phyloP scores from a whole-genome alignment of 768 basidiomycete genomes.

The Tulasnella sp. region DNA sequence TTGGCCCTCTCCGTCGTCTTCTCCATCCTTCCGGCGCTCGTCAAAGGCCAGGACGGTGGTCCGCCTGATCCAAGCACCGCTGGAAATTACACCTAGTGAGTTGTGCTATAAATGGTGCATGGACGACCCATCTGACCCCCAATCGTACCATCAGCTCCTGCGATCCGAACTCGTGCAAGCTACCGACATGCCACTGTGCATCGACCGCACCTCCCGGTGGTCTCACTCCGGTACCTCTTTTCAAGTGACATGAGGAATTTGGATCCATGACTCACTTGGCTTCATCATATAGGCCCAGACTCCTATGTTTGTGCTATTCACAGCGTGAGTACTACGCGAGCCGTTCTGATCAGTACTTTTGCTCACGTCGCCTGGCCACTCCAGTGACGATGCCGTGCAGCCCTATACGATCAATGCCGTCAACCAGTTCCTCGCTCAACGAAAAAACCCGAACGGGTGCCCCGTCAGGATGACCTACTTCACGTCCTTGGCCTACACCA shows the following conservation, averaged over 20 bases:
- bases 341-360: not conserved
- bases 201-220: constrained; percentile 65
- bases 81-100: constrained; percentile 41
- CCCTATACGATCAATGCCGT: constrained; percentile 63
- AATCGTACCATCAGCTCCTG: constrained; percentile 30
- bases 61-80: constrained; percentile 42
- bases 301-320: constrained; percentile 61
- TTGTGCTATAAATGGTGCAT: too few relatives aligned
- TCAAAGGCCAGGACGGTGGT: constrained; percentile 41
- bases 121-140: too few relatives aligned
- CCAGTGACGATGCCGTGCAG: constrained; percentile 42
- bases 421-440: constrained; percentile 62
- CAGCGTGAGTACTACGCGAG: constrained; percentile 30
- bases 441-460: constrained; percentile 69
- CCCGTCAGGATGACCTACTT: constrained; percentile 67
- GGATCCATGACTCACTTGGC: constrained; percentile 1
- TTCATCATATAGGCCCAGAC: constrained; percentile 37
- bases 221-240: constrained; percentile 42
- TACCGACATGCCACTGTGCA: constrained; percentile 64
- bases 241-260: constrained; percentile 18
- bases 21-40: constrained; percentile 16
- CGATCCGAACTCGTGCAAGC: constrained; percentile 48
- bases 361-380: not conserved
- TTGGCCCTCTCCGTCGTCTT: constrained; percentile 1
- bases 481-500: constrained; percentile 58